These are phyloP conservation scores for Austropuccinia psidii DNA, from an alignment of 1,284 basidiomycete genomes.

Conservation along the genomic window DNA sequence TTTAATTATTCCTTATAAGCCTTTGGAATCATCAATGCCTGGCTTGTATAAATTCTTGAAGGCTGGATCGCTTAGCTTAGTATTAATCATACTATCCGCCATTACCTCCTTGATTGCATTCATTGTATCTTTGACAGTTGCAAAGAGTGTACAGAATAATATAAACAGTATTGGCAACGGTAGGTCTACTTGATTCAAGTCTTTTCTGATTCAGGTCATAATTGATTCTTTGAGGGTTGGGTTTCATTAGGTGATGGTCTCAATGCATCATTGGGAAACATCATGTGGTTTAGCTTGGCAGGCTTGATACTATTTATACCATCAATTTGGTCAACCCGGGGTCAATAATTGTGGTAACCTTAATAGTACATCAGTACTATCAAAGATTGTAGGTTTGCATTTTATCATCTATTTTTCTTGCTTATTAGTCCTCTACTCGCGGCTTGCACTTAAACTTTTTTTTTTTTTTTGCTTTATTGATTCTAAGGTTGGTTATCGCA, in stretches of 20 bases:
- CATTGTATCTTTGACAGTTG: neutral
- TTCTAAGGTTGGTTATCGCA: no score
- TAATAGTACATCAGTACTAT: no score
- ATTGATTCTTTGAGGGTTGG: neutral
- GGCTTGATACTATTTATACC: neutral
- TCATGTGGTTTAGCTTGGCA: conserved; percentile 18
- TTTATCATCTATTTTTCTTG: no score
- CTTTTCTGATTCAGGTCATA: no score
- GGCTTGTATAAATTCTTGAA: conserved; percentile 14
- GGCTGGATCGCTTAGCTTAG: conserved; percentile 1
- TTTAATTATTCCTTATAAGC: conserved; percentile 29
- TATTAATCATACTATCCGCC: neutral
- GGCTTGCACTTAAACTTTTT: no score
- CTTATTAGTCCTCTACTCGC: no score
- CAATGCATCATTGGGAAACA: conserved; percentile 22
- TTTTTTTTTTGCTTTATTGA: no score
- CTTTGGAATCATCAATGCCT: conserved; percentile 13
- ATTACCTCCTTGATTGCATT: neutral
- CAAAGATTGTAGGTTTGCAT: no score
- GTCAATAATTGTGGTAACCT: no score
- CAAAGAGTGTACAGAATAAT: conserved; percentile 10
- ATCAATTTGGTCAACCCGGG: conserved; percentile 26
- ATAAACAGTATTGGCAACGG: conserved; percentile 24
- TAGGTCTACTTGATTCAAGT: neutral
- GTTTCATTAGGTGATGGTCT: neutral